A percentile compares a stretch with the other conserved stretches of the same genome.
Evolutionary conservation across 805 yeast species (phyloP).

Genomic region (Peterozyma toletana): DNA sequence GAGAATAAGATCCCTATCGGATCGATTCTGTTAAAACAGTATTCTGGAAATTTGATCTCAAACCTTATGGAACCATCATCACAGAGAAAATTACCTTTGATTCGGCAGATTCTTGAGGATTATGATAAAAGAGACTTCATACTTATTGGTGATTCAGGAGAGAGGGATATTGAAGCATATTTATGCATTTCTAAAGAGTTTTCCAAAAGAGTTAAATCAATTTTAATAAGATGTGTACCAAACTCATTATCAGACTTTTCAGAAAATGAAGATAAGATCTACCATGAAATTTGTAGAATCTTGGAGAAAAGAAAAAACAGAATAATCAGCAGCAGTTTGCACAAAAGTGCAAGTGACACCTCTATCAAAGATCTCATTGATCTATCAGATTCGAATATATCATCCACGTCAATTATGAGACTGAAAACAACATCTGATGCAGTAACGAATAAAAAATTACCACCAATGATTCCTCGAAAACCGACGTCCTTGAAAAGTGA

Average conservation of each 20-base stretch:
- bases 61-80: conserved; percentile 84
- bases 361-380: conserved; percentile 24
- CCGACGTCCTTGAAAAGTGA: conserved; percentile 29
- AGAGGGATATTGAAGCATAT: conserved; percentile 90
- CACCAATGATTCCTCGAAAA: conserved; percentile 43
- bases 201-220: conserved; percentile 63
- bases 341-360: too few relatives aligned
- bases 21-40: conserved; percentile 81
- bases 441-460: conserved; percentile 3
- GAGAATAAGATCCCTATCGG: conserved; percentile 63
- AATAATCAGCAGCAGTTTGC: too few relatives aligned
- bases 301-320: conserved; percentile 11
- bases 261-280: conserved; percentile 25
- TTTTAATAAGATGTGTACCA: conserved; percentile 74
- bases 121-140: conserved; percentile 75
- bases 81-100: conserved; percentile 65
- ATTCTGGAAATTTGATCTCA: conserved; percentile 73
- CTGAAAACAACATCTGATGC: background rate
- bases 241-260: conserved; percentile 57
- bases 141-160: conserved; percentile 93
- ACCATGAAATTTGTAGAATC: conserved; percentile 1
- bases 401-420: too few relatives aligned
- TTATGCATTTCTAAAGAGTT: conserved; percentile 52
- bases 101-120: conserved; percentile 58
- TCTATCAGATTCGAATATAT: conserved; percentile 17